Conservation (phyloP, 1,284 basidiomycete genomes). For the Xerocomus amazonicus region DNA sequence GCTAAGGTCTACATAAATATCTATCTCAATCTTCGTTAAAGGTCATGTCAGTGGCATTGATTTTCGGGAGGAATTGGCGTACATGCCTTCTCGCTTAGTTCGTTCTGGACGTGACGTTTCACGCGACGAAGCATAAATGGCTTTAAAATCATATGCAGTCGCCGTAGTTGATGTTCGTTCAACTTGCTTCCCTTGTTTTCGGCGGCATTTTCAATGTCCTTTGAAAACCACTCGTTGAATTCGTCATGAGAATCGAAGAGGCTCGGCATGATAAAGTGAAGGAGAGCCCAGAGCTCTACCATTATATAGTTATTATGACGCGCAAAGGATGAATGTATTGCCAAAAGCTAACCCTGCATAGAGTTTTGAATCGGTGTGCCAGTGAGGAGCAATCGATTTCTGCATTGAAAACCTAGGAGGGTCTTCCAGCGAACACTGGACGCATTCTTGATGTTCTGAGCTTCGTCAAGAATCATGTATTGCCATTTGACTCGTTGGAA, state of each 20-base stretch:
- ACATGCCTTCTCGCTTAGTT: conserved; percentile 95
- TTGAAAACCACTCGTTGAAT: conserved; percentile 99
- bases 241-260: conserved; percentile 99
- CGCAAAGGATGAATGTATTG: background rate
- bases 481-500: conserved; percentile 99
- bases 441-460: conserved; percentile 99
- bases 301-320: conserved; percentile 31
- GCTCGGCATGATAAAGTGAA: conserved; percentile 99
- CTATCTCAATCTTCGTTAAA: conserved; percentile 81
- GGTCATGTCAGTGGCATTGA: conserved; percentile 3
- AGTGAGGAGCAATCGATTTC: conserved; percentile 92
- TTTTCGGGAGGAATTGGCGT: background rate
- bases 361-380: conserved; percentile 99
- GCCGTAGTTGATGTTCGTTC: conserved; percentile 93
- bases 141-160: conserved; percentile 98
- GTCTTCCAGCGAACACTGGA: conserved; percentile 99
- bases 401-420: conserved; percentile 91
- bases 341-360: conserved; percentile 82
- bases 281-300: conserved; percentile 95
- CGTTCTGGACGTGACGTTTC: conserved; percentile 99
- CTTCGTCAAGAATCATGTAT: conserved; percentile 99
- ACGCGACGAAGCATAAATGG: conserved; percentile 99
- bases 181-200: conserved; percentile 89
- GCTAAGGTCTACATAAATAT: conserved; percentile 93
- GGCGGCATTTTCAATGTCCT: conserved; percentile 95